phyloP scores from a whole-genome alignment of 2,329 filamentous ascomycete species.

The Botrytis fragariae region DNA sequence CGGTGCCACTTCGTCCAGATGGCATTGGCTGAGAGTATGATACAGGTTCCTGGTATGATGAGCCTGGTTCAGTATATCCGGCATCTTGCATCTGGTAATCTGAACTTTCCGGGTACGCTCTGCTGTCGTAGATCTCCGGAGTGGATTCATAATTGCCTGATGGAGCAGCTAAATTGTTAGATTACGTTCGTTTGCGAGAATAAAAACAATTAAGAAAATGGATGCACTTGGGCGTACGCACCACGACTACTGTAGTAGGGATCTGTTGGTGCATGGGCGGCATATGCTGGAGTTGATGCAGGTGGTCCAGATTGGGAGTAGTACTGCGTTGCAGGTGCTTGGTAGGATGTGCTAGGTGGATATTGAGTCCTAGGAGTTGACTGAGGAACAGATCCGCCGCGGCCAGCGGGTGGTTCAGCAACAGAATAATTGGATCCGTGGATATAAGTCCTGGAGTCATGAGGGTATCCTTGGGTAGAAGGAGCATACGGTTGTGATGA shows the following conservation, averaged over 20 bases:
- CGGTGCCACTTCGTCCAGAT: constrained; percentile 30
- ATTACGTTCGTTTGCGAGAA: constrained; percentile 30
- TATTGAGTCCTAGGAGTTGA: constrained; percentile 25
- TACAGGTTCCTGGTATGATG: constrained; percentile 30
- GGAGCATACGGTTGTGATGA: constrained; percentile 19
- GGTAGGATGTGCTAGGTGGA: constrained; percentile 18
- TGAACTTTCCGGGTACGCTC: constrained; percentile 28
- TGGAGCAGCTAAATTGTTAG: constrained; percentile 38
- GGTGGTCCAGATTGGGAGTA: constrained; percentile 39
- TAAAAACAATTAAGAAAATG: constrained; percentile 23
- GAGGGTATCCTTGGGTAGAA: constrained; percentile 21
- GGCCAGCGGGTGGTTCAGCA: constrained; percentile 26
- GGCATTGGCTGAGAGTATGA: constrained; percentile 31
- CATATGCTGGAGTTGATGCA: constrained; percentile 40
- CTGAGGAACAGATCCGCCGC: constrained; percentile 21
- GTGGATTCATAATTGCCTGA: constrained; percentile 29
- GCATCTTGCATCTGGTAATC: constrained; percentile 22
- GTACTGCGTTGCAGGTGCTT: constrained; percentile 26
- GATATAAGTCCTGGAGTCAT: constrained; percentile 34
- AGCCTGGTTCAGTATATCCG: constrained; percentile 20
- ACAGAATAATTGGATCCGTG: constrained; percentile 33
- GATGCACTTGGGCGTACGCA: constrained; percentile 47
- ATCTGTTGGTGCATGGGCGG: constrained; percentile 47
- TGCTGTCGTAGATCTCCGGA: constrained; percentile 29
- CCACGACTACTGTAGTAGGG: constrained; percentile 56